Base-by-base conservation (phyloP, 305 asterid species). In the Caryopteris hybrid region DNA sequence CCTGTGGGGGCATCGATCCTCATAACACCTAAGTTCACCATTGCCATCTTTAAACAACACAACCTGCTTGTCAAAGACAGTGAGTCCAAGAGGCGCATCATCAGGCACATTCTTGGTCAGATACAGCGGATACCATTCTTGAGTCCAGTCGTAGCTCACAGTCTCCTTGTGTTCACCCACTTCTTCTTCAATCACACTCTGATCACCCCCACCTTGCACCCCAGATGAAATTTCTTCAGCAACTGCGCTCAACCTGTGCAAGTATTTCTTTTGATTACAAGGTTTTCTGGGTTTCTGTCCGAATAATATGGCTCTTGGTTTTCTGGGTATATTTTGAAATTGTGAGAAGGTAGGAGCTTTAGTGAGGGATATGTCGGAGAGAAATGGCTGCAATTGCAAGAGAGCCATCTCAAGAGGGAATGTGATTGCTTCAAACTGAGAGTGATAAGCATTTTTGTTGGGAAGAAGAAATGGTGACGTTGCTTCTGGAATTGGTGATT, bases 1-100 rank as follows among this genome's bases (percentile, higher is more conserved):
- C 98, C 98, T 80, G 74, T 92, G 98, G 55, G 97, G 96, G 72
- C 98, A 92, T 2, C 97, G 86, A 73, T 92, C 98, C 68, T 92
- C 84, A 58, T 75, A 77, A 69, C 98, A 92, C 66, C 83, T 78
- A 38, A 90, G 79, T 55, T 79, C 93, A 1, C 98, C 98, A 64
- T 56, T 62, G 20, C 90, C 97, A 74, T 92, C 95, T 34, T 75
- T 84, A 51, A 85, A 90, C 80, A 92, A 52, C 21, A 92, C 98
- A 48, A 92, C 80, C 73, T 90, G 97, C 74, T 90, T 88, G 48
- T 92, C 97, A 70, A 82, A 92, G 7, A 92, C 98, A 51, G 93
- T 92, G 65, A 92, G 96, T 20, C 97, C 97, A 43, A 92, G 72
- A 38, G 98, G 97, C 45, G 98, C 89, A 76, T 92, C 97, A 68